Percentiles rank a stretch among this genome's conserved stretches.
phyloP scores from a whole-genome alignment of 169 alveolate genomes.

The Plasmodium adleri region DNA sequence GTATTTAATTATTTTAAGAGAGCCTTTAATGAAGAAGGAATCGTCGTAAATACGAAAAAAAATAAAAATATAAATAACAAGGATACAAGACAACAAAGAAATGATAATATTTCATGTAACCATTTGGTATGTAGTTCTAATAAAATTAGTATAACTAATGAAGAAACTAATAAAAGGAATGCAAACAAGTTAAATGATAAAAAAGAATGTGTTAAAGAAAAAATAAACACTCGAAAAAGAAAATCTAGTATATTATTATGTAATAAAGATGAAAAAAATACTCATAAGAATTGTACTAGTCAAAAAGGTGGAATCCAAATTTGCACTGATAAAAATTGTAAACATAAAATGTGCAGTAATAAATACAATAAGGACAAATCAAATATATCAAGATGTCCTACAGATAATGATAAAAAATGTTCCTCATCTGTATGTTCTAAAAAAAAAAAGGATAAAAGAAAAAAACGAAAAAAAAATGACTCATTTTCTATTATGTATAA shows the following conservation, averaged over 20 bases:
- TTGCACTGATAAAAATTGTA: background rate
- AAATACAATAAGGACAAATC: background rate
- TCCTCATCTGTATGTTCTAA: background rate
- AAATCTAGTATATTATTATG: background rate
- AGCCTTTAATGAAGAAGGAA: constrained; percentile 71
- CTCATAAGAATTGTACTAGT: no score
- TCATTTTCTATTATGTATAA: background rate
- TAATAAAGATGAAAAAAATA: background rate
- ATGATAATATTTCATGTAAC: background rate
- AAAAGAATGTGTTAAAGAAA: background rate
- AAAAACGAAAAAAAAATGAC: background rate
- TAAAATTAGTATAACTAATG: background rate
- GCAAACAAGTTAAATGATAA: background rate
- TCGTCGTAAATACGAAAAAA: constrained; percentile 1
- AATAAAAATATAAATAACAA: background rate
- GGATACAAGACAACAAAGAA: background rate
- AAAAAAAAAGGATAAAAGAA: background rate
- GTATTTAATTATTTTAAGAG: constrained; percentile 57
- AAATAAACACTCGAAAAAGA: background rate
- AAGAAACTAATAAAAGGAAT: background rate
- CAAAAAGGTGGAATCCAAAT: no score
- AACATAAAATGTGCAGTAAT: background rate
- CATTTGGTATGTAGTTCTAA: background rate
- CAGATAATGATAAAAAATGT: background rate
- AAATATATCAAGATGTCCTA: background rate